Evolutionary conservation across 23 red algal species (phyloP).

Genomic region (Gracilaria domingensis): DNA sequence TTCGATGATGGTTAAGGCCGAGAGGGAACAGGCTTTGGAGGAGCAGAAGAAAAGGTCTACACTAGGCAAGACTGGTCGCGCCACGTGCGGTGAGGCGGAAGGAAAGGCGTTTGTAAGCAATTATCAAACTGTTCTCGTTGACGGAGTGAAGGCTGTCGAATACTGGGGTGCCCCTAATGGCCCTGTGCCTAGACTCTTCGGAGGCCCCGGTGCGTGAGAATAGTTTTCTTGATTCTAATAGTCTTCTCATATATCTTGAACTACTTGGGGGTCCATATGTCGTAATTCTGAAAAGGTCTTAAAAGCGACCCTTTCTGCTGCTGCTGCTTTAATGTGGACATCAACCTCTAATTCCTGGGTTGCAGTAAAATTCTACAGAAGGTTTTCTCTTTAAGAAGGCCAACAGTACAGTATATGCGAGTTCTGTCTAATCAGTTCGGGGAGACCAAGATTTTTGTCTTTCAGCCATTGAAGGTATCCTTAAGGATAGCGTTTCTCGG

Average conservation of each 20-base stretch:
- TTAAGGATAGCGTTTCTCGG: too few relatives aligned
- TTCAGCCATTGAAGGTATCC: too few relatives aligned
- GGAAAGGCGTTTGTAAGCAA: constrained; percentile 80
- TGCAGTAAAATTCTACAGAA: too few relatives aligned
- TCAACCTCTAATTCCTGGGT: too few relatives aligned
- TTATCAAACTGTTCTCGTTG: constrained; percentile 65
- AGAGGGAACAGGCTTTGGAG: constrained; percentile 55
- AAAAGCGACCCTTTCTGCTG: too few relatives aligned
- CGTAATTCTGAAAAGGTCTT: too few relatives aligned
- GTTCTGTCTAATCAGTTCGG: too few relatives aligned
- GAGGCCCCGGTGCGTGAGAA: constrained; percentile 47
- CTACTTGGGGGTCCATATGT: background rate
- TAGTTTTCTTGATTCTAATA: constrained; percentile 10
- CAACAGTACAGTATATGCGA: too few relatives aligned
- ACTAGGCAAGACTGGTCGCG: constrained; percentile 46
- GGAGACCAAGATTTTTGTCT: too few relatives aligned
- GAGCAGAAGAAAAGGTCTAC: constrained; percentile 8
- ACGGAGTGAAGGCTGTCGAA: constrained; percentile 77
- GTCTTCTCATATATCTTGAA: constrained; percentile 15
- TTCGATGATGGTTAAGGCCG: constrained; percentile 52
- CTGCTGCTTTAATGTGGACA: too few relatives aligned
- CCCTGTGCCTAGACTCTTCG: constrained; percentile 77
- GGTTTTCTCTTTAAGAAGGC: too few relatives aligned
- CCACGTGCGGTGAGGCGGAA: constrained; percentile 83
- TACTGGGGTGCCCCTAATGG: constrained; percentile 77